These are phyloP conservation scores for Talaromyces sp. DNA, from an alignment of 2,329 filamentous ascomycete species.

Conservation along the genomic window DNA sequence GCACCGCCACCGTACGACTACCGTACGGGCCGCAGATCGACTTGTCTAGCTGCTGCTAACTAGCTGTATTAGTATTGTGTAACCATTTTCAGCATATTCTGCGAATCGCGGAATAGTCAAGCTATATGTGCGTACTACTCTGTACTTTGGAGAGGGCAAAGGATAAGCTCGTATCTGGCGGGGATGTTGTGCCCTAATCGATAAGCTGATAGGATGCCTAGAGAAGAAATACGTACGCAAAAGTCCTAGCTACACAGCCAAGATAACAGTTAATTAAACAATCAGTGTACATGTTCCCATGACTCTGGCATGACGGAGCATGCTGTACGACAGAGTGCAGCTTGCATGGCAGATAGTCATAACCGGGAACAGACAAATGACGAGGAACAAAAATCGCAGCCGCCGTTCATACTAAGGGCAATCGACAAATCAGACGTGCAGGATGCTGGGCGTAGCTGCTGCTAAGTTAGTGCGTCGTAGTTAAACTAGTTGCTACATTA, in stretches of 20 bases:
- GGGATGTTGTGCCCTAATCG: not conserved
- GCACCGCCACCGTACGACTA: constrained; percentile 3
- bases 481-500: not conserved
- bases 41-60: not conserved
- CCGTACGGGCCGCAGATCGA: constrained; percentile 10
- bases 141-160: too few relatives aligned
- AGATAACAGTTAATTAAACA: not conserved
- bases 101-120: not conserved
- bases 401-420: not conserved
- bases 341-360: not conserved
- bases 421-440: constrained; percentile 1
- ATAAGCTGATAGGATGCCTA: not conserved
- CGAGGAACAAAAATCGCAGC: not conserved
- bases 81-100: not conserved
- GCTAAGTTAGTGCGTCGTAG: not conserved
- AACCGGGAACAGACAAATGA: not conserved
- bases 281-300: not conserved
- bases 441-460: not conserved
- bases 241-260: not conserved
- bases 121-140: not conserved
- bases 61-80: not conserved
- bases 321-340: constrained; percentile 5
- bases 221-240: not conserved
- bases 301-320: not conserved
- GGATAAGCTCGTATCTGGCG: not conserved